Conservation (phyloP, 495 filamentous ascomycete species). For the Xylaria flabelliformis region DNA sequence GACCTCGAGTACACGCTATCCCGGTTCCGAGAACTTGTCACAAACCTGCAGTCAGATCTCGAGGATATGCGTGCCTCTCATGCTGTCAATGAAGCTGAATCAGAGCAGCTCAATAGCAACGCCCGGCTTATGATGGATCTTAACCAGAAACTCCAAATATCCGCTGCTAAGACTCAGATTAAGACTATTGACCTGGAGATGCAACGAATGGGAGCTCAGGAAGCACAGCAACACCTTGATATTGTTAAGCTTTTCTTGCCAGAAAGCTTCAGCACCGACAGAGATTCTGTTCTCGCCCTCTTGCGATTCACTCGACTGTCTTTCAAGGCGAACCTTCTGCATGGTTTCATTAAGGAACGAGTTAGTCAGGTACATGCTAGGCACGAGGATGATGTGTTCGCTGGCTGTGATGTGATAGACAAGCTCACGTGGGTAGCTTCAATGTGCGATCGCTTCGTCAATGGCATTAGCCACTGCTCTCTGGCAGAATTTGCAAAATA, state of each 20-base stretch:
- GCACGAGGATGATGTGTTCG: slow-evolving; percentile 75
- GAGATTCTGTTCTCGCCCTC: slow-evolving; percentile 82
- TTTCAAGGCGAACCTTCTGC: slow-evolving; percentile 85
- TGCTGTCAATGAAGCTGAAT: slow-evolving; percentile 89
- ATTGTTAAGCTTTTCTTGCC: slow-evolving; percentile 91
- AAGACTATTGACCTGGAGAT: slow-evolving; percentile 94
- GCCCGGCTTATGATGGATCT: slow-evolving; percentile 95
- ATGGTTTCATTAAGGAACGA: slow-evolving; percentile 78
- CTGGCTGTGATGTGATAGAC: slow-evolving; percentile 79
- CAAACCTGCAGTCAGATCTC: slow-evolving; percentile 82
- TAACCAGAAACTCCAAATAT: slow-evolving; percentile 89
- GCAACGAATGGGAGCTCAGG: slow-evolving; percentile 83
- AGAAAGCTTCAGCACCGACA: slow-evolving; percentile 78
- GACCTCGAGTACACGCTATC: slow-evolving; percentile 90
- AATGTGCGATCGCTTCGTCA: slow-evolving; percentile 84
- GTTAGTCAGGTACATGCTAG: slow-evolving; percentile 62
- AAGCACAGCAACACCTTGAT: slow-evolving; percentile 84
- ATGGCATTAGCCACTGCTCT: slow-evolving; percentile 74
- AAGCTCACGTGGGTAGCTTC: slow-evolving; percentile 83
- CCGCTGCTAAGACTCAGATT: slow-evolving; percentile 86
- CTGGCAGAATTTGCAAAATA: slow-evolving; percentile 77
- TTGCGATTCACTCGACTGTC: slow-evolving; percentile 85
- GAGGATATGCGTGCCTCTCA: slow-evolving; percentile 91
- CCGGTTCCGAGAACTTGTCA: slow-evolving; percentile 87
- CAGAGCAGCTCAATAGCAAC: slow-evolving; percentile 81